These are phyloP conservation scores for Agaricus blazei DNA, from an alignment of 768 basidiomycete genomes.

Conservation along the genomic window DNA sequence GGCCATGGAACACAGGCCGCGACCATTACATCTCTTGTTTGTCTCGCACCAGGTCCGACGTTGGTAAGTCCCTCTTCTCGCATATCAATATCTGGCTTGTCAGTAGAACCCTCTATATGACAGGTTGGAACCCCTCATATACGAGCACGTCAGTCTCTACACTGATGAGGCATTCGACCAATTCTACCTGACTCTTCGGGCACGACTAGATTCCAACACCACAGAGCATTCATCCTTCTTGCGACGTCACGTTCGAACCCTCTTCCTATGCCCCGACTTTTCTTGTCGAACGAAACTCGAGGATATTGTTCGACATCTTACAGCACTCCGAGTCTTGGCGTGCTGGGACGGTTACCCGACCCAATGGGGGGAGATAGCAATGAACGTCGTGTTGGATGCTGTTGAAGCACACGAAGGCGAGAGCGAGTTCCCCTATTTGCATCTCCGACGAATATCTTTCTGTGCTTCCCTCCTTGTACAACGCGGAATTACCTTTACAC, in stretches of 20 bases:
- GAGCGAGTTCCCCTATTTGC: conserved; percentile 2
- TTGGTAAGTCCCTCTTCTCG: neutral
- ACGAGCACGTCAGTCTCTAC: neutral
- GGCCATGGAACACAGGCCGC: conserved; percentile 2
- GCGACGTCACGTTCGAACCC: conserved; percentile 1
- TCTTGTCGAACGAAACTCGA: neutral
- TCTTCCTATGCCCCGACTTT: neutral
- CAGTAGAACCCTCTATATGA: neutral
- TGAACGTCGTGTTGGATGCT: neutral
- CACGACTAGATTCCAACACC: neutral
- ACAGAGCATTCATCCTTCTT: conserved; percentile 2
- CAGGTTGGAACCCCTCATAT: conserved; percentile 8
- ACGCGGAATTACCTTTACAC: neutral
- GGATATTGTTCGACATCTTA: neutral
- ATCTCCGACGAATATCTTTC: conserved; percentile 6
- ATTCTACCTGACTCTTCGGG: conserved; percentile 4
- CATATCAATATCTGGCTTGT: neutral
- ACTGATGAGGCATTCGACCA: neutral
- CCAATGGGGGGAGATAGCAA: neutral
- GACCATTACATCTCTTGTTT: neutral
- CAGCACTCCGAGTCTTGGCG: conserved; percentile 1
- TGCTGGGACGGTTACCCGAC: neutral
- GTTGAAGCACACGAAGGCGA: neutral
- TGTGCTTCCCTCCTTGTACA: neutral
- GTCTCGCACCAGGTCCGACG: neutral